These are phyloP conservation scores for Atalantia buxifolia DNA, from an alignment of 345 rosid species.

Conservation along the genomic window DNA sequence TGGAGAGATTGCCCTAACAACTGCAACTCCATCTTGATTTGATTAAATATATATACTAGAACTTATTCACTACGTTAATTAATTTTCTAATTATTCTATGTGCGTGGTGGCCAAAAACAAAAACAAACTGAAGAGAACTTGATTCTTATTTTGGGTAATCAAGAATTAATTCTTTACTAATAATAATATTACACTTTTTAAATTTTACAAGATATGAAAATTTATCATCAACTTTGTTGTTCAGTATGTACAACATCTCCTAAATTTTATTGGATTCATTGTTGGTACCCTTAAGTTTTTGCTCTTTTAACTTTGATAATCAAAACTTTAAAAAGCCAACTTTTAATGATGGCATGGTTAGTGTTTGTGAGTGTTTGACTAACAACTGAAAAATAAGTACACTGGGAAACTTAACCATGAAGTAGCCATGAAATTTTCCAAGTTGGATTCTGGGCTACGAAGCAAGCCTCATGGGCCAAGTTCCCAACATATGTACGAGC, in stretches of 20 bases:
- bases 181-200: too few species aligned
- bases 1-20: neutral
- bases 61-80: neutral
- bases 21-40: neutral
- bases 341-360: neutral
- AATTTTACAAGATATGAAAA: too few species aligned
- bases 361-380: neutral
- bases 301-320: neutral
- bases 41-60: neutral
- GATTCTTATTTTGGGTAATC: neutral
- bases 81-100: too few species aligned
- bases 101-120: too few species aligned
- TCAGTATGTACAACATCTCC: too few species aligned
- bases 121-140: neutral
- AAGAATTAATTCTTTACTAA: neutral
- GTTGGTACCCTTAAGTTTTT: too few species aligned
- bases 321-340: neutral
- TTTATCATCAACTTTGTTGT: too few species aligned
- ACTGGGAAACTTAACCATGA: neutral
- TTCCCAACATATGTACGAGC: neutral
- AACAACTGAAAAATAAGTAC: neutral
- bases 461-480: neutral
- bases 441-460: neutral
- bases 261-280: too few species aligned
- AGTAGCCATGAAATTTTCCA: neutral